A percentile compares a stretch with the other conserved stretches of the same genome.
Conservation (phyloP, 192 early-diverging fungal genomes). For the Linnemannia elongata region DNA sequence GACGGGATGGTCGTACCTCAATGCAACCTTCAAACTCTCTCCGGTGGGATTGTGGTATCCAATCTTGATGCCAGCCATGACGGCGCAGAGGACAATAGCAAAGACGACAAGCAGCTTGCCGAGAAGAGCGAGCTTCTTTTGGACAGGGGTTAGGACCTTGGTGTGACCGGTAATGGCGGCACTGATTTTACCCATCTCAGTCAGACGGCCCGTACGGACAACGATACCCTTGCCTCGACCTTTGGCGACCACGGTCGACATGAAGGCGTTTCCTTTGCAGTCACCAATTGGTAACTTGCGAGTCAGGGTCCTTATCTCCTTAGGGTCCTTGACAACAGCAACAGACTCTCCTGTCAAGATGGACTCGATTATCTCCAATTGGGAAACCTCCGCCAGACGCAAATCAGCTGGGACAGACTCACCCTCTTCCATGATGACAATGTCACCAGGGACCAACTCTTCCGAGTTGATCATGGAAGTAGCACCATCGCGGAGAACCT, state of each 20-base stretch:
- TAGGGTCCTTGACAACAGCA: slow-evolving; percentile 72
- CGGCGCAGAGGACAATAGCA: slow-evolving; percentile 82
- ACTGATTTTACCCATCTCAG: slow-evolving; percentile 97
- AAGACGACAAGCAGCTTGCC: slow-evolving; percentile 89
- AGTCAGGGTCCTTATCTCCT: slow-evolving; percentile 77
- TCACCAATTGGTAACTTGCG: slow-evolving; percentile 83
- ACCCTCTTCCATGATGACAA: slow-evolving; percentile 87
- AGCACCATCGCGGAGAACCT: slow-evolving; percentile 79
- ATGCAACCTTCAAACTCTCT: slow-evolving; percentile 85
- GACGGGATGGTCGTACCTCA: slow-evolving; percentile 67
- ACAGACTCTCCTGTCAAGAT: slow-evolving; percentile 89
- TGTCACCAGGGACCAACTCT: slow-evolving; percentile 84
- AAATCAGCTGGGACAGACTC: slow-evolving; percentile 87
- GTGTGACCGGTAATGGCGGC: slow-evolving; percentile 81
- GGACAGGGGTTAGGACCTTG: slow-evolving; percentile 74
- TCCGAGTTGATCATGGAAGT: slow-evolving; percentile 73
- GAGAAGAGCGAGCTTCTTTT: slow-evolving; percentile 81
- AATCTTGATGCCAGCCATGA: slow-evolving; percentile 89
- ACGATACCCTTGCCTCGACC: slow-evolving; percentile 95
- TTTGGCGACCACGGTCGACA: slow-evolving; percentile 92
- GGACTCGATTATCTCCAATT: slow-evolving; percentile 85
- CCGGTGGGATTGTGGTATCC: slow-evolving; percentile 74
- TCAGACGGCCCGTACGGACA: slow-evolving; percentile 86
- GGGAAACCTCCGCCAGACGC: slow-evolving; percentile 78
- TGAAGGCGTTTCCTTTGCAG: slow-evolving; percentile 97